Evolutionary conservation across 768 basidiomycete genomes (phyloP), one percentile per base, ranked within the genome.

Genomic region (Termitomyces sp.): DNA sequence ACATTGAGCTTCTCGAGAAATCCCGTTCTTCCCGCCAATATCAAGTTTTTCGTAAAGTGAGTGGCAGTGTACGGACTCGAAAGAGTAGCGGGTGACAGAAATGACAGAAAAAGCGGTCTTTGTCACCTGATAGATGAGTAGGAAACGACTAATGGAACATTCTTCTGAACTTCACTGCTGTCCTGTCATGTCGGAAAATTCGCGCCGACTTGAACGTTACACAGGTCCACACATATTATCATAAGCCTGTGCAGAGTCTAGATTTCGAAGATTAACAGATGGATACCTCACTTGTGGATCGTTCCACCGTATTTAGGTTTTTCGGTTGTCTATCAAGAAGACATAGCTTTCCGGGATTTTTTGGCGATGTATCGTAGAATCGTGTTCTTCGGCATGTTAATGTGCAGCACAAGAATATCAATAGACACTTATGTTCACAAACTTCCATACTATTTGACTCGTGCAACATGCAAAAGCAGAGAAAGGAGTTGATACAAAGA

Each of bases 401-500:
- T 31, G 17, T 29, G 40, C 31, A 17, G 11, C 31, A 29, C 17
- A 32, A 42, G 4, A 4, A 56, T 34, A 45, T 17, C 20, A 9
- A 38, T 29, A 38, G 14, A 54, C 12, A 5, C n/a, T 55, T 12
- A 12, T 3, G 4, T 45, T 31, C 29, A 20, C 7, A 32, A 49
- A 17, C 29, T 43, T 43, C 31, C 20, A 38, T 38, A 53, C 7
- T 54, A n/a, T 32, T 43, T n/a, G n/a, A 56, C 34, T 56, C 31
- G 17, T 34, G 42, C 11, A 12, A 32, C 5, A n/a, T 17, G 54
- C 40, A 56, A 43, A 50, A 17, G 47, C 50, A 53, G 29, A 20
- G 42, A 45, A 49, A 57, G 25, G 42, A 25, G n/a, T 64, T 50
- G 36, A 60, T 64, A 61, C 40, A 61, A 29, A 52, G 54, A 60